Evolutionary conservation across 2,329 filamentous ascomycete species (phyloP).

Genomic region (Colletotrichum godetiae): DNA sequence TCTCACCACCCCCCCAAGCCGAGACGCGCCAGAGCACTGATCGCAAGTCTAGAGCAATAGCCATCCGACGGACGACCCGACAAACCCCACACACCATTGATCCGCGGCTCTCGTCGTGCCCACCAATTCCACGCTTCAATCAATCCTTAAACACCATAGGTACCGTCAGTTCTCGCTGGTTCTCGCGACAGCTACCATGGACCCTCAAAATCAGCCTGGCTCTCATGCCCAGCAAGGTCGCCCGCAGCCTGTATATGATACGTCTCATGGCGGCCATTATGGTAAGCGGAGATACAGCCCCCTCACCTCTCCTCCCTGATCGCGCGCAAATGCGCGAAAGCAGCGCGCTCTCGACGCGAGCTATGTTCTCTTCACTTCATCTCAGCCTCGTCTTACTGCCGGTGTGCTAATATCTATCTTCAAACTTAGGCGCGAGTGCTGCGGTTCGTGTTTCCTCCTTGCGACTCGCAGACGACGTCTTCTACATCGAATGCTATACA

Average conservation of each 20-base stretch:
- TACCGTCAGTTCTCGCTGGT: not conserved
- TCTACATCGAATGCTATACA: not conserved
- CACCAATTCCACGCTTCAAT: not conserved
- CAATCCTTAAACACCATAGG: not conserved
- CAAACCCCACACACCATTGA: not conserved
- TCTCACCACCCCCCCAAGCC: not conserved
- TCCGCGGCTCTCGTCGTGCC: not conserved
- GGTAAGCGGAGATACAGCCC: slow-evolving; percentile 60
- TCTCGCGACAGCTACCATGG: slow-evolving; percentile 43
- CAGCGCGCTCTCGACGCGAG: not conserved
- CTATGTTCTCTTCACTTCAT: slow-evolving; percentile 29
- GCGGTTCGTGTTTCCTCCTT: slow-evolving; percentile 61
- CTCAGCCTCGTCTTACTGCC: slow-evolving; percentile 32
- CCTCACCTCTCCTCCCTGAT: slow-evolving; percentile 31
- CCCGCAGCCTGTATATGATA: slow-evolving; percentile 77
- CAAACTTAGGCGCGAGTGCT: slow-evolving; percentile 71
- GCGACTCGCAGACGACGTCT: not conserved
- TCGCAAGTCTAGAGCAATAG: not conserved
- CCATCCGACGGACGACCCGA: not conserved
- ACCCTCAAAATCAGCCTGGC: slow-evolving; percentile 46
- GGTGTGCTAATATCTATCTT: slow-evolving; percentile 27
- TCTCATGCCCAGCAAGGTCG: slow-evolving; percentile 61
- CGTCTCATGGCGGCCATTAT: slow-evolving; percentile 80
- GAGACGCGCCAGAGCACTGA: not conserved
- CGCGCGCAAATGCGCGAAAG: not conserved